phyloP scores from a whole-genome alignment of 352 stramenopile genomes.

The Phytophthora crassamura region DNA sequence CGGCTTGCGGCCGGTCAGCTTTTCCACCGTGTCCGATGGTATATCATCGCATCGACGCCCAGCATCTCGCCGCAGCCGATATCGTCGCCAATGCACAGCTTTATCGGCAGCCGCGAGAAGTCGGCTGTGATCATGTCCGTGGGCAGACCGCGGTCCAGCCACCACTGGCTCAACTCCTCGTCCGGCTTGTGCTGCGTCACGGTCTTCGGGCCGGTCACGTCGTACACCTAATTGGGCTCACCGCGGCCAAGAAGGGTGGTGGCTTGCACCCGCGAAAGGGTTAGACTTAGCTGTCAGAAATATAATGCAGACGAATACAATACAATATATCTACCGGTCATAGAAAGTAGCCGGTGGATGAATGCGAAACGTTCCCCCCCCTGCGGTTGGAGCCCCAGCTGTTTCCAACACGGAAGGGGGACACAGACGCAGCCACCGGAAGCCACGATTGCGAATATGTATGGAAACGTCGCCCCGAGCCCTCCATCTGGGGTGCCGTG shows the following conservation, averaged over 20 bases:
- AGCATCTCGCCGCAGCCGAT: conserved; percentile 40
- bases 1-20: conserved; percentile 36
- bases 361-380: no score
- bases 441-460: no score
- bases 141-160: conserved; percentile 32
- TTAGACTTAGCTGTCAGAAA: no score
- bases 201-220: conserved; percentile 31
- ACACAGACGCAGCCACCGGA: no score
- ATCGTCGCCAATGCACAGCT: conserved; percentile 37
- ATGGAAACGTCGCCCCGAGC: no score
- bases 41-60: conserved; percentile 28
- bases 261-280: no score
- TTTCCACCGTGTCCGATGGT: conserved; percentile 35
- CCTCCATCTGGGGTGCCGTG: no score
- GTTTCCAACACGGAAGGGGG: no score
- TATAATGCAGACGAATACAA: no score
- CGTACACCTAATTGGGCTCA: conserved; percentile 36
- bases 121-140: conserved; percentile 28
- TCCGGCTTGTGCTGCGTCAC: conserved; percentile 36
- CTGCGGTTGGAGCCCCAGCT: no score
- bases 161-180: conserved; percentile 36
- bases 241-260: conserved; percentile 29
- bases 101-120: conserved; percentile 38
- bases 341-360: no score
- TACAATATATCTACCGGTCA: no score